Percentiles rank a stretch among this genome's conserved stretches.
These are phyloP conservation scores for Whalleya microplaca DNA, from an alignment of 2,329 filamentous ascomycete species.

Conservation along the genomic window DNA sequence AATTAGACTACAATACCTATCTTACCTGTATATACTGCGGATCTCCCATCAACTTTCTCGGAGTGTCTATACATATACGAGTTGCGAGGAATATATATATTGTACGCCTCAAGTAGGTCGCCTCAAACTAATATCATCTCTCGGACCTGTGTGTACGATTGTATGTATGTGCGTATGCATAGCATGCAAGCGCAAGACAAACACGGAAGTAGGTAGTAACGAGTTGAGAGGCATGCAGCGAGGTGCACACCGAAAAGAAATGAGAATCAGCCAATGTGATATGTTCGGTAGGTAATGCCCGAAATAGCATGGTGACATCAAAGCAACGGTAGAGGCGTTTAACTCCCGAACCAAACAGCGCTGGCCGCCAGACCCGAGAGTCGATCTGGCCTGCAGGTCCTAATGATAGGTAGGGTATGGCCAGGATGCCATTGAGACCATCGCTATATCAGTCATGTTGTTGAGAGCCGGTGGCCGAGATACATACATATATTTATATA, in stretches of 20 bases:
- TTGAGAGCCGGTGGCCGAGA: not conserved
- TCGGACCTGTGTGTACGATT: too few species aligned
- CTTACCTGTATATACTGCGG: too few species aligned
- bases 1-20: too few species aligned
- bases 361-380: slow-evolving; percentile 10
- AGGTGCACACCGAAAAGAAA: slow-evolving; percentile 12
- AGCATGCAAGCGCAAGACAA: not conserved
- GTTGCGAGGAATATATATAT: too few species aligned
- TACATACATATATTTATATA: slow-evolving; percentile 12
- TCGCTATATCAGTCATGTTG: not conserved
- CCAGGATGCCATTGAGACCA: not conserved
- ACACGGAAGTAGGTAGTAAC: not conserved
- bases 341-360: slow-evolving; percentile 21
- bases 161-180: too few species aligned
- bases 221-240: slow-evolving; percentile 13
- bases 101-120: too few species aligned
- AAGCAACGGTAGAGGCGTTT: slow-evolving; percentile 24
- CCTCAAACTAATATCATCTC: too few species aligned
- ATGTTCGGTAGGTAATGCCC: slow-evolving; percentile 26
- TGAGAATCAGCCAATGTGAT: slow-evolving; percentile 21
- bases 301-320: slow-evolving; percentile 29
- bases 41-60: too few species aligned
- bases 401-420: not conserved
- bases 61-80: too few species aligned
- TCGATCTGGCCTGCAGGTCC: slow-evolving; percentile 18